phyloP scores from a whole-genome alignment of 257 asterid genomes.

The Solanum chiquidenum region DNA sequence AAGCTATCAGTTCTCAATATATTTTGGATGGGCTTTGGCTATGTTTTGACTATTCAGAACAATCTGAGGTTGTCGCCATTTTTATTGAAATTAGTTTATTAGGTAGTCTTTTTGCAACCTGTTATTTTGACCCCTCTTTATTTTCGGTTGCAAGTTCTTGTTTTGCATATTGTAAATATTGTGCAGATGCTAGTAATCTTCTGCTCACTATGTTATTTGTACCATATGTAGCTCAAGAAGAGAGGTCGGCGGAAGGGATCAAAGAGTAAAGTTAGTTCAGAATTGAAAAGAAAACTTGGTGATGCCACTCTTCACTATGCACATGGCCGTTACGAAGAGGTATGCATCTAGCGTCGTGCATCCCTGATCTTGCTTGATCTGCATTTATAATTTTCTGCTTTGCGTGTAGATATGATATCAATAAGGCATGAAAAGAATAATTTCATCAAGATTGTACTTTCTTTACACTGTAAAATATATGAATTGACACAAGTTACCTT shows the following conservation, averaged over 20 bases:
- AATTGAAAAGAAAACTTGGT: slow-evolving; percentile 63
- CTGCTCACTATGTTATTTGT: neutral
- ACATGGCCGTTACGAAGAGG: slow-evolving; percentile 61
- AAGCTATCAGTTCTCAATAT: neutral
- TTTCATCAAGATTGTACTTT: neutral
- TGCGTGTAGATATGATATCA: neutral
- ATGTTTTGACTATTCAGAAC: neutral
- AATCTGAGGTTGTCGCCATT: neutral
- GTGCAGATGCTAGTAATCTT: neutral
- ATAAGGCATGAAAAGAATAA: neutral
- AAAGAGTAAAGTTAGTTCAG: slow-evolving; percentile 41
- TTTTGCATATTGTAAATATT: neutral
- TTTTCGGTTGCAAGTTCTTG: neutral
- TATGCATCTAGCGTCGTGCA: slow-evolving; percentile 7
- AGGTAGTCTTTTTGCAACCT: neutral
- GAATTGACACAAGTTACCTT: neutral
- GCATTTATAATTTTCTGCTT: neutral
- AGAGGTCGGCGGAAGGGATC: slow-evolving; percentile 70
- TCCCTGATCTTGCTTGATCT: neutral
- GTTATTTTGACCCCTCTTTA: neutral
- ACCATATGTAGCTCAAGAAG: slow-evolving; percentile 27
- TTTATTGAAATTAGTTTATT: neutral
- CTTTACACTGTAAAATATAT: neutral
- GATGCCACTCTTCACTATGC: slow-evolving; percentile 74
- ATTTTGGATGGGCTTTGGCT: neutral